Percentiles rank a stretch among this genome's conserved stretches.
Evolutionary conservation across 495 filamentous ascomycete species (phyloP).

Genomic region (Talaromyces proteolyticus): DNA sequence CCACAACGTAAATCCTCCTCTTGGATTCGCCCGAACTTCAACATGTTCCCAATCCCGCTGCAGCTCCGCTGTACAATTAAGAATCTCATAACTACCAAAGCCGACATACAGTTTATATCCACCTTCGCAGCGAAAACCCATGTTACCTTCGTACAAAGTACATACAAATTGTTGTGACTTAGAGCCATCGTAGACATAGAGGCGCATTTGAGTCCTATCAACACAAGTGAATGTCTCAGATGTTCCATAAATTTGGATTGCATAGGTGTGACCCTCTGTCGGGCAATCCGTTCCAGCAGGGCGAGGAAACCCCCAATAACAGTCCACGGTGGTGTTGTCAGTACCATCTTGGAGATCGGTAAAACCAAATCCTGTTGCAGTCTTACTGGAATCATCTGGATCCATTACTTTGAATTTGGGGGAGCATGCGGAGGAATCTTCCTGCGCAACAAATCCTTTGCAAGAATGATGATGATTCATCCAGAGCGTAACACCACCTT

Average conservation of each 20-base stretch:
- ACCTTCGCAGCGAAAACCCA: neutral
- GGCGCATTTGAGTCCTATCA: neutral
- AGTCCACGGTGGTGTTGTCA: neutral
- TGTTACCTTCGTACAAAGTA: neutral
- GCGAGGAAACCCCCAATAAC: neutral
- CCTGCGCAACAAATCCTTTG: neutral
- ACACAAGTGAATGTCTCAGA: neutral
- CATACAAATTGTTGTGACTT: neutral
- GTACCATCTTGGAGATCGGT: neutral
- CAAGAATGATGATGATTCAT: neutral
- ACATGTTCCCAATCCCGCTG: neutral
- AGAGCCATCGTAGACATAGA: neutral
- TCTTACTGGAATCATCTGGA: neutral
- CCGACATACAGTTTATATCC: neutral
- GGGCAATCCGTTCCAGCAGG: neutral
- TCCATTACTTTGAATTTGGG: neutral
- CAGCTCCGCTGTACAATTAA: neutral
- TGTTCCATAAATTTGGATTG: neutral
- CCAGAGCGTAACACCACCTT: neutral
- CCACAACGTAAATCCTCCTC: neutral
- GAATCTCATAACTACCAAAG: neutral
- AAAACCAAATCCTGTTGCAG: neutral
- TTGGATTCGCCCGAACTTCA: neutral
- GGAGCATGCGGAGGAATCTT: neutral
- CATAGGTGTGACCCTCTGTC: neutral